Percentiles rank a stretch among this genome's conserved stretches.
Conservation (phyloP, 192 early-diverging fungal genomes). For the Coemansia sp. region DNA sequence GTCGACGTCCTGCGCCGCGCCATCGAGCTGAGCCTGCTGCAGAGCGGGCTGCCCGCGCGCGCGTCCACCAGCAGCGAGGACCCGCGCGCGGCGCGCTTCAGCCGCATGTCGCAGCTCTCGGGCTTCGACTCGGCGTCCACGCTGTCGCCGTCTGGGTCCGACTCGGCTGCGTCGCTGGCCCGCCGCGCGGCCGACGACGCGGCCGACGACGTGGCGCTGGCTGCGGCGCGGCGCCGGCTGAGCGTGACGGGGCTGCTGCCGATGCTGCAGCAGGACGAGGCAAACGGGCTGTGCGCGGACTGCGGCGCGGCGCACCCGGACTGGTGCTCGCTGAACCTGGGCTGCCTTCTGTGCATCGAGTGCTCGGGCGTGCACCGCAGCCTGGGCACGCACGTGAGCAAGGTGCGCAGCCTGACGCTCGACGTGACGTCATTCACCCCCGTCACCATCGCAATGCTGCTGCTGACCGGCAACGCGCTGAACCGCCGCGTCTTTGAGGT, state of each 20-base stretch:
- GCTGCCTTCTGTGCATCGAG: conserved; percentile 80
- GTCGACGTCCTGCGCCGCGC: conserved; percentile 55
- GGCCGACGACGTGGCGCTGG: conserved; percentile 4
- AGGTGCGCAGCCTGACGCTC: conserved; percentile 78
- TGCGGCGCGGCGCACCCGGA: conserved; percentile 65
- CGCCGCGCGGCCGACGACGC: background rate
- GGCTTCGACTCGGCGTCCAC: conserved; percentile 17
- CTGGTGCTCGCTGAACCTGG: conserved; percentile 87
- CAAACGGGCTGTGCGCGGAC: conserved; percentile 56
- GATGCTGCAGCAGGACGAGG: conserved; percentile 12
- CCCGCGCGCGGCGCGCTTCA: conserved; percentile 12
- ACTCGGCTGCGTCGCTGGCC: conserved; percentile 13
- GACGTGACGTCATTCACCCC: conserved; percentile 62
- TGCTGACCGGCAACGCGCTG: conserved; percentile 31
- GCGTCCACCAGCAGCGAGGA: background rate
- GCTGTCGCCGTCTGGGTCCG: conserved; percentile 14
- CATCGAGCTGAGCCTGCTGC: conserved; percentile 42
- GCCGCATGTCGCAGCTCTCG: conserved; percentile 25
- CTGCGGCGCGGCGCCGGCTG: conserved; percentile 1
- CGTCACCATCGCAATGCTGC: conserved; percentile 30
- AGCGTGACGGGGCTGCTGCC: conserved; percentile 13
- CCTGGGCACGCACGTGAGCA: conserved; percentile 86
- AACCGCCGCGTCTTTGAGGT: conserved; percentile 27
- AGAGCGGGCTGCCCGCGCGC: conserved; percentile 2
- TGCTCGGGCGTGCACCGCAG: conserved; percentile 94